A percentile compares a stretch with the other conserved stretches of the same genome.
Conservation (phyloP, 768 basidiomycete genomes). For the Trametopsis cervina region DNA sequence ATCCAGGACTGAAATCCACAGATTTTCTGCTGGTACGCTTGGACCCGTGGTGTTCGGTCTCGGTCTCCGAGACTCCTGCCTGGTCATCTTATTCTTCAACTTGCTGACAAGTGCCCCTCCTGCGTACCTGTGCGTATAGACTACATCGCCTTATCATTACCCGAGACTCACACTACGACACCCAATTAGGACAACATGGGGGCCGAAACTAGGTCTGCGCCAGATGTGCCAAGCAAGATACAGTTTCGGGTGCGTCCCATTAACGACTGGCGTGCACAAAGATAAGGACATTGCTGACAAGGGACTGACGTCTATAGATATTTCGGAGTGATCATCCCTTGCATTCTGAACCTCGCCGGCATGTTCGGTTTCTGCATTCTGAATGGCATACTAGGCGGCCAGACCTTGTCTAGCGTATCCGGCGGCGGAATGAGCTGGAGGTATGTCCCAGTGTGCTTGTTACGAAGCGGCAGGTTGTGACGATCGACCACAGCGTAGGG, state of each 20-base stretch:
- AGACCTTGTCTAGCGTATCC: slow-evolving; percentile 46
- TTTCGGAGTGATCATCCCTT: slow-evolving; percentile 44
- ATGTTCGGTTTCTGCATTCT: slow-evolving; percentile 52
- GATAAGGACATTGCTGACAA: no score
- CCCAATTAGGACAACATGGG: slow-evolving; percentile 54
- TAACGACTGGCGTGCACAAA: no score
- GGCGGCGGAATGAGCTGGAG: slow-evolving; percentile 43
- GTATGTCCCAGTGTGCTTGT: slow-evolving; percentile 26
- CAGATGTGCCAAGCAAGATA: slow-evolving; percentile 76
- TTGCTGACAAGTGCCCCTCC: slow-evolving; percentile 35
- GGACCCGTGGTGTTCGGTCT: slow-evolving; percentile 39
- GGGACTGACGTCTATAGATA: no score
- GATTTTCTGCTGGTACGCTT: slow-evolving; percentile 41
- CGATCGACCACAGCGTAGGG: slow-evolving; percentile 43
- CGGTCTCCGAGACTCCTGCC: slow-evolving; percentile 35
- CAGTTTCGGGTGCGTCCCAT: slow-evolving; percentile 44
- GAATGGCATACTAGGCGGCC: slow-evolving; percentile 57
- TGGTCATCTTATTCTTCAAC: slow-evolving; percentile 42
- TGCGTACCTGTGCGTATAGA: slow-evolving; percentile 33
- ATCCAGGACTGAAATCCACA: slow-evolving; percentile 9
- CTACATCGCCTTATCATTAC: neutral
- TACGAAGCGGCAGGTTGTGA: neutral
- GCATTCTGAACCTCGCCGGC: slow-evolving; percentile 41
- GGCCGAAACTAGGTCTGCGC: slow-evolving; percentile 71
- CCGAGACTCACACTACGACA: neutral